Conservation (phyloP, 306 rosid genomes). For the Quercus glauca region DNA sequence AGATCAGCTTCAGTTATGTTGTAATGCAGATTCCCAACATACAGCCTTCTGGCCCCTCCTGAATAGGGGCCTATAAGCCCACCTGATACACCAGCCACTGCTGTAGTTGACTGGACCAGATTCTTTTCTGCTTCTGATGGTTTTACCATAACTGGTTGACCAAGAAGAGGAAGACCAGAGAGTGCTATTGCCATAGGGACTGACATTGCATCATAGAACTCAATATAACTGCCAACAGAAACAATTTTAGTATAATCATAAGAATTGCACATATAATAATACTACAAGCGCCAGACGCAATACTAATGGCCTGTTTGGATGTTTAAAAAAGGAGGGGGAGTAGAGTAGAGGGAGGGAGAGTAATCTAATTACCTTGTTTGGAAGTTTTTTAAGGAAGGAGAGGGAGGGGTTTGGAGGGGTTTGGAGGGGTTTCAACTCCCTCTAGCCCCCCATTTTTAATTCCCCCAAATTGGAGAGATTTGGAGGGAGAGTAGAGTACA, state of each 20-base stretch:
- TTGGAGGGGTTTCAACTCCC: too few relatives aligned
- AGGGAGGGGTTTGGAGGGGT: too few relatives aligned
- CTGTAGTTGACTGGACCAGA: slow-evolving; percentile 76
- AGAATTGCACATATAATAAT: neutral
- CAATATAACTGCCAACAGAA: slow-evolving; percentile 67
- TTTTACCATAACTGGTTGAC: slow-evolving; percentile 98
- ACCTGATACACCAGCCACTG: slow-evolving; percentile 50
- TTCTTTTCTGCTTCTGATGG: slow-evolving; percentile 99
- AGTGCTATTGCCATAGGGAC: slow-evolving; percentile 99
- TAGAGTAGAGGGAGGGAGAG: too few relatives aligned
- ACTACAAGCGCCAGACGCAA: neutral
- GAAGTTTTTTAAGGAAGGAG: too few relatives aligned
- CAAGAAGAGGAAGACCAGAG: slow-evolving; percentile 84
- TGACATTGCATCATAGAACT: slow-evolving; percentile 92
- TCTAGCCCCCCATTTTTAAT: too few relatives aligned
- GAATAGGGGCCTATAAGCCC: slow-evolving; percentile 84
- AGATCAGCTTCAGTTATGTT: slow-evolving; percentile 87
- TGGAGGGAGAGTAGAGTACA: too few relatives aligned
- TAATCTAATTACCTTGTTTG: too few relatives aligned
- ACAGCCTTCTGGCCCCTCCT: slow-evolving; percentile 92
- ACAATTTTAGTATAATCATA: neutral
- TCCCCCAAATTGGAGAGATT: too few relatives aligned
- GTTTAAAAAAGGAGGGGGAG: too few relatives aligned
- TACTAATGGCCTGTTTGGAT: too few relatives aligned
- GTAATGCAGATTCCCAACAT: slow-evolving; percentile 90